Percentiles rank a stretch among this genome's conserved stretches.
phyloP scores from a whole-genome alignment of 2,329 filamentous ascomycete species.

The Teratosphaeria viscida region DNA sequence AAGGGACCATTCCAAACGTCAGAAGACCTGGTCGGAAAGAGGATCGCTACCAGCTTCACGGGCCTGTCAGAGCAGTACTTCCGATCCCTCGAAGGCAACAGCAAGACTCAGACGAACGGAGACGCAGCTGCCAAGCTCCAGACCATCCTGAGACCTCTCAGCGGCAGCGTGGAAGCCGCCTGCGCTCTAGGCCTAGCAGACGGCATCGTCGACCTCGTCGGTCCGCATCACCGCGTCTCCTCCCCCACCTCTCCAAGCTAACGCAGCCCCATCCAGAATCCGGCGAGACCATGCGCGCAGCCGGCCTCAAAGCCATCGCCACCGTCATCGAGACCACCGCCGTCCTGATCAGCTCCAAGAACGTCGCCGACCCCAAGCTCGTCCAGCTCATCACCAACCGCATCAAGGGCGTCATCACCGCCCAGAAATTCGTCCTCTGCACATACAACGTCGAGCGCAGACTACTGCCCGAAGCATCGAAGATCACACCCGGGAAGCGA shows the following conservation, averaged over 20 bases:
- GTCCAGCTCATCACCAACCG: conserved; percentile 76
- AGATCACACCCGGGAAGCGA: conserved; percentile 85
- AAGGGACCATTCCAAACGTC: conserved; percentile 63
- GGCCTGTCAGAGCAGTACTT: conserved; percentile 78
- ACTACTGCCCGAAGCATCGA: conserved; percentile 55
- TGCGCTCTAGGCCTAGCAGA: conserved; percentile 93
- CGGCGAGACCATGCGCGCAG: conserved; percentile 94
- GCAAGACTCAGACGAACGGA: conserved; percentile 29
- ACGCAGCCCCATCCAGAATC: conserved; percentile 54
- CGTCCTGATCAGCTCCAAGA: conserved; percentile 82
- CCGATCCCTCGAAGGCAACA: conserved; percentile 56
- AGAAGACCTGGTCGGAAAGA: conserved; percentile 77
- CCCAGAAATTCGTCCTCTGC: conserved; percentile 87
- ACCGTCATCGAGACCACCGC: conserved; percentile 84
- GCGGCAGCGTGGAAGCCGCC: conserved; percentile 92
- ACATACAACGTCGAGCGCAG: conserved; percentile 83
- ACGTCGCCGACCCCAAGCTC: conserved; percentile 66
- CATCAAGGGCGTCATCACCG: conserved; percentile 88
- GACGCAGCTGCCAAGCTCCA: conserved; percentile 11
- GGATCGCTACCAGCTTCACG: conserved; percentile 92
- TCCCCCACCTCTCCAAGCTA: neutral
- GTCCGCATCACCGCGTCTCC: conserved; percentile 44
- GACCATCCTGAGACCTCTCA: conserved; percentile 1
- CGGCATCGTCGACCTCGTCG: conserved; percentile 93
- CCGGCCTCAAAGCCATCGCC: conserved; percentile 85